Percentiles rank a stretch among this genome's conserved stretches.
Conservation (phyloP, 2,329 filamentous ascomycete genomes). For the Neospermospora avenae region DNA sequence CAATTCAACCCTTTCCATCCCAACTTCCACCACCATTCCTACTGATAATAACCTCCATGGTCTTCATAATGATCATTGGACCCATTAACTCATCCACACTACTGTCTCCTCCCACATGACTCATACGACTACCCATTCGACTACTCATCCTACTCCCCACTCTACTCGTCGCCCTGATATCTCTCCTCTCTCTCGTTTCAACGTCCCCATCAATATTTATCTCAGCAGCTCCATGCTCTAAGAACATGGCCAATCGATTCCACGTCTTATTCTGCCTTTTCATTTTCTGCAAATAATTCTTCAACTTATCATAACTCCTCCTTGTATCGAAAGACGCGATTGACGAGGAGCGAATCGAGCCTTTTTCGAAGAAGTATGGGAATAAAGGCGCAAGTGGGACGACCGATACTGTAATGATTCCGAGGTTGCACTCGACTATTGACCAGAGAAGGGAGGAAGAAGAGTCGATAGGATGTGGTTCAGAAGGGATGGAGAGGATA, state of each 20-base stretch:
- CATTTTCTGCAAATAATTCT: neutral
- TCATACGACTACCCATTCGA: neutral
- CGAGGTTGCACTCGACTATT: constrained; percentile 43
- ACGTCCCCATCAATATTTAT: no score
- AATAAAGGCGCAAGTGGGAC: constrained; percentile 44
- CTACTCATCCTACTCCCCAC: neutral
- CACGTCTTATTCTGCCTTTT: neutral
- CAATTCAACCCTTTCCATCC: neutral
- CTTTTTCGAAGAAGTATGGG: constrained; percentile 36
- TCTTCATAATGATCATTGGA: constrained; percentile 17
- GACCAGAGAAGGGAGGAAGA: constrained; percentile 44
- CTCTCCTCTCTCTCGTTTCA: neutral
- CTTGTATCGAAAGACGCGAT: constrained; percentile 3
- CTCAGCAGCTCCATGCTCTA: constrained; percentile 6
- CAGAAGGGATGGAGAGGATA: constrained; percentile 45
- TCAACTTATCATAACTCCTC: constrained; percentile 3
- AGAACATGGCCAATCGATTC: constrained; percentile 4
- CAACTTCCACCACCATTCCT: constrained; percentile 3
- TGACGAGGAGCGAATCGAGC: constrained; percentile 7
- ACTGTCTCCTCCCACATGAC: neutral
- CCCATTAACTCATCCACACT: constrained; percentile 16
- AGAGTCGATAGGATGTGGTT: constrained; percentile 45
- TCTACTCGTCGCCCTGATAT: neutral
- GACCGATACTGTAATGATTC: constrained; percentile 42
- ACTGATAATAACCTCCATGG: constrained; percentile 15